phyloP scores from a whole-genome alignment of 2,329 filamentous ascomycete species.

The Polytolypa hystricis region DNA sequence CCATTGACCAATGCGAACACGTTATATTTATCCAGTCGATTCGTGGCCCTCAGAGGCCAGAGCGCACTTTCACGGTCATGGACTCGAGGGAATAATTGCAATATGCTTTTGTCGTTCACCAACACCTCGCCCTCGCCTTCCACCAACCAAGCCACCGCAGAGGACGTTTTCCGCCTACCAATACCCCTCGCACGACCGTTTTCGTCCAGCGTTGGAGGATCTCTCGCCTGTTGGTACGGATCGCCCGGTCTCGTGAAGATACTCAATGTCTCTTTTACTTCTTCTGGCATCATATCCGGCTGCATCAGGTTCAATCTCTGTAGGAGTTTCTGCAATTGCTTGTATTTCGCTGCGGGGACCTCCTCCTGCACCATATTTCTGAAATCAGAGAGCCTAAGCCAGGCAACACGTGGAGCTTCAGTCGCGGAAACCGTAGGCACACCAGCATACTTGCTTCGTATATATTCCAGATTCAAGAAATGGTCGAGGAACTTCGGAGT shows the following conservation, averaged over 20 bases:
- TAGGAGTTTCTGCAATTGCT: conserved; percentile 61
- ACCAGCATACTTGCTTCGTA: conserved; percentile 60
- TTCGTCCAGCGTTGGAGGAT: conserved; percentile 55
- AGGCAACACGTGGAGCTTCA: conserved; percentile 63
- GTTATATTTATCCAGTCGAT: conserved; percentile 90
- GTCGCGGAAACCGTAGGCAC: conserved; percentile 57
- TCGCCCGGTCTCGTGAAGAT: conserved; percentile 67
- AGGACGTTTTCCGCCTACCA: conserved; percentile 78
- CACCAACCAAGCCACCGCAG: conserved; percentile 75
- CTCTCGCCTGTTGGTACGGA: conserved; percentile 53
- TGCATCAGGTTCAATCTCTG: conserved; percentile 78
- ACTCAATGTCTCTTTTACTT: conserved; percentile 54
- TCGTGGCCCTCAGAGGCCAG: conserved; percentile 76
- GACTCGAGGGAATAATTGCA: conserved; percentile 69
- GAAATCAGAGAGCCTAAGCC: conserved; percentile 71
- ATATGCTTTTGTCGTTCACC: conserved; percentile 80
- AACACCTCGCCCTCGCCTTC: conserved; percentile 85
- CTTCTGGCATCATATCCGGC: conserved; percentile 59
- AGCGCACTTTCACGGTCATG: conserved; percentile 92
- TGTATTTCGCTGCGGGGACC: conserved; percentile 67
- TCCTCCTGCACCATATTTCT: conserved; percentile 58
- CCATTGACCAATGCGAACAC: conserved; percentile 77
- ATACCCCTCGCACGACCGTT: conserved; percentile 69
- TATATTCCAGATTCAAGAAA: conserved; percentile 59
- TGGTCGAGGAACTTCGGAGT: conserved; percentile 79